Conservation (phyloP, 495 filamentous ascomycete species). For the Amniculicola lignicola region DNA sequence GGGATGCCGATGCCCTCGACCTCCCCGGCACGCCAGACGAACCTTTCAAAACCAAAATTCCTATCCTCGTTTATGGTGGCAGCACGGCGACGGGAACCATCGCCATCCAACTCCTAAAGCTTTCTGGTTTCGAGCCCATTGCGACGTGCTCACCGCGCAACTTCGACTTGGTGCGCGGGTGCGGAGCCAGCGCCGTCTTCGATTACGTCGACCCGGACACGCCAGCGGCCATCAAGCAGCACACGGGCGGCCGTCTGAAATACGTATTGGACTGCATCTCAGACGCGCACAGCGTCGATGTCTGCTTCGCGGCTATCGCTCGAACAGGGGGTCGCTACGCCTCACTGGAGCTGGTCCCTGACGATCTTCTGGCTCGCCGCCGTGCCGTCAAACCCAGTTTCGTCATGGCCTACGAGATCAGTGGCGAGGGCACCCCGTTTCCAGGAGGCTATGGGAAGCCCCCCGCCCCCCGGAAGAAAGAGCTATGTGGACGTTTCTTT, state of each 20-base stretch:
- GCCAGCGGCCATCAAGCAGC: not conserved
- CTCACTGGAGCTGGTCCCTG: not conserved
- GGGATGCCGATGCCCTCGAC: not conserved
- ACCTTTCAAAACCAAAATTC: not conserved
- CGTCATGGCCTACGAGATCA: too few species aligned
- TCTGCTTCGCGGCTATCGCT: conserved; percentile 2
- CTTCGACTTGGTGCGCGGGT: not conserved
- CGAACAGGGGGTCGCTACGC: conserved; percentile 3
- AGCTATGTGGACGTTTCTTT: too few species aligned
- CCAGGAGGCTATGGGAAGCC: too few species aligned
- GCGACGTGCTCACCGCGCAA: not conserved
- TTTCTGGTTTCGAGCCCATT: not conserved
- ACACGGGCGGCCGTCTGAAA: not conserved
- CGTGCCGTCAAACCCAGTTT: too few species aligned
- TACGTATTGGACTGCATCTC: not conserved
- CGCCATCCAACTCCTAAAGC: not conserved
- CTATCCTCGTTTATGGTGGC: not conserved
- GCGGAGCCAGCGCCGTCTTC: not conserved
- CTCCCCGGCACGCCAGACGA: not conserved
- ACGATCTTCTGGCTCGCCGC: too few species aligned
- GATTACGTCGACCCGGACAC: not conserved
- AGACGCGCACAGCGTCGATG: not conserved
- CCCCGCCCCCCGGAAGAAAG: too few species aligned
- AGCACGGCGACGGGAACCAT: not conserved
- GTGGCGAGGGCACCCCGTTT: too few species aligned